Base-by-base conservation (phyloP, 2,329 filamentous ascomycete species). In the Talaromyces sp. region DNA sequence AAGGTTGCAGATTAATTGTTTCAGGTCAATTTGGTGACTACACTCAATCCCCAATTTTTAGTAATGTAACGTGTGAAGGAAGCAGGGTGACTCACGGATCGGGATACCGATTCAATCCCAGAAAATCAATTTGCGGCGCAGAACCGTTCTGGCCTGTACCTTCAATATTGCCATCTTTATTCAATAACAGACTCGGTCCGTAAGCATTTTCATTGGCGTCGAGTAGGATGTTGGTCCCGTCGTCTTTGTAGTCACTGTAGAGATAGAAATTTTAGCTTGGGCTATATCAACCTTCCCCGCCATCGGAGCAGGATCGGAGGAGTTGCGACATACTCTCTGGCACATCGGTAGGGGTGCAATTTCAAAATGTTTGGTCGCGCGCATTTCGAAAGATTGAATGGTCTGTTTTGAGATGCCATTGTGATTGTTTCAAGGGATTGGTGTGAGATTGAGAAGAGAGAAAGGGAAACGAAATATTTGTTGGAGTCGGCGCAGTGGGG, bases 181-280 rank as follows among this genome's bases (percentile, higher is more conserved):
- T 78, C 58, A 89, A 71, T 2, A 84, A 81, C 58, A 97, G 81
- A 1, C 91, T 90, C 0, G 95, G 94, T 0, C 95, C 95, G 73
- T 90, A 97, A 66, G 95, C 93, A 75, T 99, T 99, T 81, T 99
- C 95, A 74, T 99, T 99, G 71, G 95, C 95, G 76, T 99, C 95
- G 70, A 99, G 90, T 61, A 99, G 89, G 73, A 98, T 88, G 74
- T 98, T 98, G 66, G 89, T 94, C 70, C 95, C 95, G 76, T 99
- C 91, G 77, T 99, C 94, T 82, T 99, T 97, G 86, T 99, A 98
- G 85, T 99, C 95, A 82, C 92, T 96, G 13, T 41, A 10, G 41
- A n/a, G 19, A 33, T 37, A n/a, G 19, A 22, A 14, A 33, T 19
- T 27, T 45, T 57, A 45, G 63, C 24, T 41, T 57, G 9, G 13